Evolutionary conservation across 345 rosid species (phyloP).

Genomic region (Linum usitatissimum): DNA sequence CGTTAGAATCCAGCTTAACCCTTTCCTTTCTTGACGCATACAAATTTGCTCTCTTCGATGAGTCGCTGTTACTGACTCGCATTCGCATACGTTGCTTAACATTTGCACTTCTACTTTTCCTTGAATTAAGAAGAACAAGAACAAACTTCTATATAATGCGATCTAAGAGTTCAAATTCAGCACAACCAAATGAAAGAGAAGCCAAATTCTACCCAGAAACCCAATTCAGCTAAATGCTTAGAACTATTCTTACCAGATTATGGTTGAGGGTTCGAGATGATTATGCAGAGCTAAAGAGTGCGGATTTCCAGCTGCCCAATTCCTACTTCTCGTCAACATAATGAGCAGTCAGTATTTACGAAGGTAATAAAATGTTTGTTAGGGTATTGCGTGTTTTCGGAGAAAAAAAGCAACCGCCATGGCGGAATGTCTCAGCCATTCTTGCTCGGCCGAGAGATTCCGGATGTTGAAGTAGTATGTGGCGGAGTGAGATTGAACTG

Average conservation of each 20-base stretch:
- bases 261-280: not conserved
- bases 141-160: not conserved
- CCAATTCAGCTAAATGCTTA: not conserved
- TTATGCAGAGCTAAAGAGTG: not conserved
- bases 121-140: not conserved
- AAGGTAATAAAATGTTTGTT: not conserved
- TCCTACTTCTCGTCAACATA: not conserved
- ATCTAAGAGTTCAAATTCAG: too few relatives aligned
- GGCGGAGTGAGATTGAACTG: too few relatives aligned
- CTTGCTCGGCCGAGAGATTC: too few relatives aligned
- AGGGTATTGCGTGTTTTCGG: not conserved
- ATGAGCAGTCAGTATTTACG: not conserved
- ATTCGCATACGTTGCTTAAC: not conserved
- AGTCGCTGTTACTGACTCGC: not conserved
- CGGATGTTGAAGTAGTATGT: too few relatives aligned
- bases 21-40: slow-evolving; percentile 52
- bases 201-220: too few relatives aligned
- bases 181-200: too few relatives aligned
- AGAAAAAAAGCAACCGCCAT: not conserved
- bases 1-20: slow-evolving; percentile 23
- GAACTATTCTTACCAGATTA: not conserved
- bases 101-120: not conserved
- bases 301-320: not conserved
- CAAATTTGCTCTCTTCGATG: slow-evolving; percentile 50
- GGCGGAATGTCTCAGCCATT: too few relatives aligned